Evolutionary conservation across 2,329 filamentous ascomycete species (phyloP), one percentile per base, ranked within the genome.

Genomic region (Intubia oerlemansii): DNA sequence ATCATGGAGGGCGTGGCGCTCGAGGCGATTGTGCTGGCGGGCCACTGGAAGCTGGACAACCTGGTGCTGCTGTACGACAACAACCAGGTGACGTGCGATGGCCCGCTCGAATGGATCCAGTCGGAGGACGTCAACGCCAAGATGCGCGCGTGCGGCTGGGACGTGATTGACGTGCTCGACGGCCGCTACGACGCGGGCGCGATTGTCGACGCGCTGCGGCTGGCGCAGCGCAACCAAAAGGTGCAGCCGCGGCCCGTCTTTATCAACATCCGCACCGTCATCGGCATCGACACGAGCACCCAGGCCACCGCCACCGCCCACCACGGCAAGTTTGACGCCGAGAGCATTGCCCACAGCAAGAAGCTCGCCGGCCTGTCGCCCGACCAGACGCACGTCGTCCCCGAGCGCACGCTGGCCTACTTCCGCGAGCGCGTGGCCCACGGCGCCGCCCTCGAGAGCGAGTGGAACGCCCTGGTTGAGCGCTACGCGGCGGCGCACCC

Each of bases 1-100:
- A 46, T 69, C 12, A 59, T 65, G 37, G 65, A 69, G 41, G 65
- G 64, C 17, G 62, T 69, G 1, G 56, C 51, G 0, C 47, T 66
- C 2, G 66, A 70, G 41, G 57, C 65, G 0, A 56, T 70, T 27
- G 56, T 56, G 4, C 52, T 66, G 5, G 63, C 63, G 5, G 64
- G 63, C 1, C 61, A 67, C 41, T 52, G 55, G 42, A 53, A 51
- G 36, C 48, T 70, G 8, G 57, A 61, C 44, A 69, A 69, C 41
- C 45, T 70, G 2, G 56, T 55, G 4, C 44, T 69, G 16, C 58
- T 67, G 26, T 69, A 69, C 36, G 65, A 69, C 37, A 68, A 70
- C 44, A 68, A 69, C 41, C 57, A 64, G 38, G 49, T 69, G 27
- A 67, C 62, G 5, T 68, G 63, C 38, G 64, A 68, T 32, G 64